Evolutionary conservation across 495 filamentous ascomycete genomes (phyloP), one percentile per base, ranked within the genome.

Genomic region (Penicillium waksmanii): DNA sequence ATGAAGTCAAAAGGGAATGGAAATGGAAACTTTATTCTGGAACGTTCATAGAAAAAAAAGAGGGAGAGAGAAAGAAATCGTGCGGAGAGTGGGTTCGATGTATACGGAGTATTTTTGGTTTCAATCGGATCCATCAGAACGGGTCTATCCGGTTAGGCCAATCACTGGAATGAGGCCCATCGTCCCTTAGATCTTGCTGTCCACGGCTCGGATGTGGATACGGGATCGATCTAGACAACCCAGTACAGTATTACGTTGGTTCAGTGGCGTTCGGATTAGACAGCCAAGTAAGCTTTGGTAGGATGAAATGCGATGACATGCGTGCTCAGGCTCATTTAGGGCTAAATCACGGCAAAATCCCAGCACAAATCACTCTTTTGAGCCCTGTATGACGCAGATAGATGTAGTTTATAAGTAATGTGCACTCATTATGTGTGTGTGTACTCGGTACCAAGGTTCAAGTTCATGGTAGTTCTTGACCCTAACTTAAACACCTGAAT

Each of bases 111-210:
- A 64, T 65, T 65, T 65, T 60, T 56, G 57, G 61, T 63, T 60
- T 57, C 52, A 67, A 65, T 70, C 60, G 62, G 63, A 68, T 70
- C 66, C 68, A 66, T 68, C 66, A 61, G 55, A 67, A 70, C 68
- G 68, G 68, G 63, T 66, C 68, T 68, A 68, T 71, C 68, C 66
- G 61, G 63, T 60, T 58, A 66, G 51, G 53, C 67, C 67, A 68
- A 70, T 69, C 56, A 59, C 31, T 56, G 21, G n/a, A 38, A 49
- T 27, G 2, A 50, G 33, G 46, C 33, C 50, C 63, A 54, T 59
- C 35, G 62, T 55, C 43, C 59, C 43, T 67, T 51, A 63, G 67
- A 68, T 68, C 65, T 63, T 35, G 35, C 56, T 51, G 55, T 53
- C 64, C 62, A 70, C 57, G 67, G 67, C 51, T 65, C 46, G 35